Percentiles rank a stretch among this genome's conserved stretches.
Evolutionary conservation across 2,329 filamentous ascomycete species (phyloP).

Genomic region (Orbilia ellipsospora): DNA sequence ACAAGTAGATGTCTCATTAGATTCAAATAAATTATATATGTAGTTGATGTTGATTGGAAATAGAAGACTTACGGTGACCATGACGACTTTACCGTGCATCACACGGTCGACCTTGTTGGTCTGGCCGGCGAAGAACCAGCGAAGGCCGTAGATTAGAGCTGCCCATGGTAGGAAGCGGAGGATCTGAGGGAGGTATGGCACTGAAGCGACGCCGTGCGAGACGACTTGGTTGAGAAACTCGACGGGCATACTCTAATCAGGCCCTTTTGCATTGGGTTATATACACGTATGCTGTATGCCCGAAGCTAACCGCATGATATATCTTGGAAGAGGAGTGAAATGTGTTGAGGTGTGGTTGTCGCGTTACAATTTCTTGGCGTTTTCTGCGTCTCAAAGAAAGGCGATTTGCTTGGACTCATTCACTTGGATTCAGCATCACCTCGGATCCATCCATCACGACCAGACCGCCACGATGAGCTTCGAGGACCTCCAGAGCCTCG

Average conservation of each 20-base stretch:
- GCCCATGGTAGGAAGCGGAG: conserved; percentile 69
- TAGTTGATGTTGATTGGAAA: neutral
- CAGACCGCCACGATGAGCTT: conserved; percentile 65
- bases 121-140: conserved; percentile 81
- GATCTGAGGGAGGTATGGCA: conserved; percentile 68
- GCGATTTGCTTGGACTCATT: neutral
- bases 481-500: conserved; percentile 91
- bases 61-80: conserved; percentile 77
- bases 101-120: conserved; percentile 79
- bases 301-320: neutral
- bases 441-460: neutral
- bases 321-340: neutral
- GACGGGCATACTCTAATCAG: conserved; percentile 68
- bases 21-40: neutral
- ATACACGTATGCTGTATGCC: neutral
- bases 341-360: conserved; percentile 46
- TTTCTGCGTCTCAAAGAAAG: conserved; percentile 16
- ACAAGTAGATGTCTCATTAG: neutral
- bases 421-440: neutral
- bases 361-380: conserved; percentile 38
- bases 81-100: conserved; percentile 92
- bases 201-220: conserved; percentile 67
- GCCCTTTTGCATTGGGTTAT: neutral
- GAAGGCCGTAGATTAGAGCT: conserved; percentile 69
- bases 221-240: conserved; percentile 69